phyloP scores from a whole-genome alignment of 2,329 filamentous ascomycete species.

The Erysiphe neolycopersici region DNA sequence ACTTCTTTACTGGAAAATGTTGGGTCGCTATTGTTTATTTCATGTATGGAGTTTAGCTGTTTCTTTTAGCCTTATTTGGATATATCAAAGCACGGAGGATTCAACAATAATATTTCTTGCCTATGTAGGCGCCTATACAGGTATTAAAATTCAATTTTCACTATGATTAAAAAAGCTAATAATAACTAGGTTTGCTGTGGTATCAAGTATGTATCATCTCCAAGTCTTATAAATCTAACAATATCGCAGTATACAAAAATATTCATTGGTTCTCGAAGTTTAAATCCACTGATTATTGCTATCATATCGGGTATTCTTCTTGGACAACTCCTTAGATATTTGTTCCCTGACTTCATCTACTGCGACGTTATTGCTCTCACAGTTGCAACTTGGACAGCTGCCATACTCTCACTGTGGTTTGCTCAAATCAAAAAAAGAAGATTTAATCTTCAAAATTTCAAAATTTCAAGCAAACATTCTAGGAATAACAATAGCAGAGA shows the following conservation, averaged over 20 bases:
- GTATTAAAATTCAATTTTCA: background rate
- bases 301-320: constrained; percentile 2
- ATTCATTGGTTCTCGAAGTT: constrained; percentile 3
- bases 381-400: constrained; percentile 17
- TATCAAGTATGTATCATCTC: constrained; percentile 1
- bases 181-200: constrained; percentile 2
- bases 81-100: constrained; percentile 2
- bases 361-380: constrained; percentile 2
- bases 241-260: constrained; percentile 3
- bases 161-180: background rate
- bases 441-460: constrained; percentile 14
- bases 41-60: constrained; percentile 5
- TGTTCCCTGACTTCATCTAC: constrained; percentile 1
- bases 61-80: constrained; percentile 3
- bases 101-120: constrained; percentile 3
- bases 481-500: constrained; percentile 2
- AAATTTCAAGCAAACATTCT: background rate
- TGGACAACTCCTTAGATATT: constrained; percentile 2
- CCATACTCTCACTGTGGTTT: constrained; percentile 20
- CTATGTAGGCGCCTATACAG: constrained; percentile 4
- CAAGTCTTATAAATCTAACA: background rate
- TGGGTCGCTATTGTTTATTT: constrained; percentile 2
- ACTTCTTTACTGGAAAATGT: constrained; percentile 3
- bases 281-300: constrained; percentile 3
- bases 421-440: constrained; percentile 21